Evolutionary conservation across 2,329 filamentous ascomycete species (phyloP), one percentile per base, ranked within the genome.

Genomic region (Cladorrhinum sp.): DNA sequence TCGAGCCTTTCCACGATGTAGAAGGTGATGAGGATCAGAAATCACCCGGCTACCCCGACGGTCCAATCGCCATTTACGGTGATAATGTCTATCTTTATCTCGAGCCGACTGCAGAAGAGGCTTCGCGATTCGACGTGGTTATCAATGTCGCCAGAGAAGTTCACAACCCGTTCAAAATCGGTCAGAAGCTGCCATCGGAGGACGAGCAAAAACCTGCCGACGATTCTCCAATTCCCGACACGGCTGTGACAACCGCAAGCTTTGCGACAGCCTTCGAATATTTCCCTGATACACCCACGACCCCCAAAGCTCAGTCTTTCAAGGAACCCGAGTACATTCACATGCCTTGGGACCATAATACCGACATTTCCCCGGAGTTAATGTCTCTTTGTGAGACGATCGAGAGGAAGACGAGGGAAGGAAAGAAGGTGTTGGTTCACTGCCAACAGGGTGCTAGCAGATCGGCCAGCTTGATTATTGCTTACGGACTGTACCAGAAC

Each of bases 281-380:
- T 60, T 80, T 79, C 55, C 75, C 75, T 2, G 70, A 79, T 42
- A 83, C 82, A 1, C 83, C 85, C 4, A 85, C 84, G 1, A 85
- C 83, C 0, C 84, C 85, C 2, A 86, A 83, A 70, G 80, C 84
- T 12, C 75, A 74, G 4, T 72, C 73, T 1, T 73, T 73, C 39
- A 82, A 79, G 55, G 76, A 84, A 51, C 91, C 91, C 0, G 91
- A 96, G 72, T 96, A 96, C 69, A 90, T 95, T 16, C 91, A 96
- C 71, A 88, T 95, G 69, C 88, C 86, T 1, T 95, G 91, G 91
- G 91, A 95, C 63, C 91, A 95, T 76, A 93, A 94, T 74, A 94
- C 90, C 0, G 89, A 95, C 62, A 94, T 96, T 66, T 86, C 90
- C 1, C 84, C 86, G 4, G 91, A 95, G 72, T 76, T 95, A 20